Evolutionary conservation across 108 stramenopile genomes (phyloP), one percentile per base, ranked within the genome.

Genomic region (Fistulifera solaris): DNA sequence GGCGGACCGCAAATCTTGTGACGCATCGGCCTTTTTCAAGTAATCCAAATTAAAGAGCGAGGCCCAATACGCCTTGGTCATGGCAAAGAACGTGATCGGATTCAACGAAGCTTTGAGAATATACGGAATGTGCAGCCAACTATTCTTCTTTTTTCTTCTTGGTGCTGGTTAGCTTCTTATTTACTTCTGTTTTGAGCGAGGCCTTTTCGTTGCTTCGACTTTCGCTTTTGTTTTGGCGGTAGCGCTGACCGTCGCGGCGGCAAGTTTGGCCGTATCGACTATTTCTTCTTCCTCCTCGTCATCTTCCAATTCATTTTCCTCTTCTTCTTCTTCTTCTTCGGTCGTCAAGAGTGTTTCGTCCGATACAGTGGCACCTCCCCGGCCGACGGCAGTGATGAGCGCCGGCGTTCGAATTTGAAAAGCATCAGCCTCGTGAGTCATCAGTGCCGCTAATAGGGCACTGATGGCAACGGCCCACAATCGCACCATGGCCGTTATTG

Each of bases 61-160:
- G 18, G 58, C 72, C 58, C 75, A 87, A 59, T 85, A 91, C 14
- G 66, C 85, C 55, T 54, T 67, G 0, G 73, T 85, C 89, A 91
- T 91, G 53, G 72, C 49, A 12, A 71, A 48, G 14, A 83, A 48
- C 10, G 78, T 85, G 38, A 85, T 64, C 13, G 89, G 89, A 72
- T 87, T 91, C 55, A 87, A 42, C 41, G 66, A 81, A n/a, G 85
- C 89, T 43, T 74, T 59, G 24, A 91, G 18, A 40, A 91, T 85
- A 55, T 91, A 85, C 16, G 89, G 89, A 27, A 91, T 58, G 28
- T 61, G 42, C n/a, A 77, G 65, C 15, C 42, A 11, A 27, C 27
- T 16, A 39, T 55, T 70, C 40, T 83, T 78, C 25, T 63, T 58
- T 42, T 63, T 66, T 26, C 59, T 68, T 28, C 62, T 46, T 38